Evolutionary conservation across 257 asterid species (phyloP).

Genomic region (Anisodus acutangulus): DNA sequence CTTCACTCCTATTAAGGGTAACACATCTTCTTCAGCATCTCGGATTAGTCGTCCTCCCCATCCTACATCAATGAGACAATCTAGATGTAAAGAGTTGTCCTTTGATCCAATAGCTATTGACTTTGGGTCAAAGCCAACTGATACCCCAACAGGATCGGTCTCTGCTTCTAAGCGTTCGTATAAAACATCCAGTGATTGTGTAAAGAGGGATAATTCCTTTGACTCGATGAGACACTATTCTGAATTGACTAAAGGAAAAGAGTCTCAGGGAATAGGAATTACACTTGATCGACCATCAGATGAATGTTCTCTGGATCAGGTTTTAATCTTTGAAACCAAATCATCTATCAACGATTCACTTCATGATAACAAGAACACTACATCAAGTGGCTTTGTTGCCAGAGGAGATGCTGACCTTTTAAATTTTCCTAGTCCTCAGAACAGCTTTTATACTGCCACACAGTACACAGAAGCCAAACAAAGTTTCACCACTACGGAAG

Average conservation of each 20-base stretch:
- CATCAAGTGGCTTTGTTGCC: not conserved
- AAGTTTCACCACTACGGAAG: slow-evolving; percentile 56
- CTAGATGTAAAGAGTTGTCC: slow-evolving; percentile 52
- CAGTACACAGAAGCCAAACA: slow-evolving; percentile 52
- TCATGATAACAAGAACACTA: slow-evolving; percentile 40
- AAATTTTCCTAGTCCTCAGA: slow-evolving; percentile 50
- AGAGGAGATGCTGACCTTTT: slow-evolving; percentile 39
- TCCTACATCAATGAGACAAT: slow-evolving; percentile 52
- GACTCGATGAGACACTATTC: slow-evolving; percentile 20
- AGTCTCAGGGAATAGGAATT: slow-evolving; percentile 31
- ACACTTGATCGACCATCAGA: slow-evolving; percentile 36
- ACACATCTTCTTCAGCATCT: slow-evolving; percentile 48
- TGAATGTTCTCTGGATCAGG: slow-evolving; percentile 31
- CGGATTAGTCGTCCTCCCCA: slow-evolving; percentile 62
- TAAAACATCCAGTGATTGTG: slow-evolving; percentile 43
- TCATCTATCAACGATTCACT: slow-evolving; percentile 38
- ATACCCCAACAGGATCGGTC: slow-evolving; percentile 41
- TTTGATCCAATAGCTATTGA: slow-evolving; percentile 42
- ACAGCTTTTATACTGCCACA: slow-evolving; percentile 49
- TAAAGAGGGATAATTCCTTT: slow-evolving; percentile 31
- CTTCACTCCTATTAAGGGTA: slow-evolving; percentile 41
- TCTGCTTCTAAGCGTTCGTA: slow-evolving; percentile 47
- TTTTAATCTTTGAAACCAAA: slow-evolving; percentile 27
- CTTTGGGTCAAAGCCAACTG: slow-evolving; percentile 42
- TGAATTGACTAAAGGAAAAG: slow-evolving; percentile 39